Base-by-base conservation (phyloP, 164 flowering plant genomes). In the Umbilicus rupestris region DNA sequence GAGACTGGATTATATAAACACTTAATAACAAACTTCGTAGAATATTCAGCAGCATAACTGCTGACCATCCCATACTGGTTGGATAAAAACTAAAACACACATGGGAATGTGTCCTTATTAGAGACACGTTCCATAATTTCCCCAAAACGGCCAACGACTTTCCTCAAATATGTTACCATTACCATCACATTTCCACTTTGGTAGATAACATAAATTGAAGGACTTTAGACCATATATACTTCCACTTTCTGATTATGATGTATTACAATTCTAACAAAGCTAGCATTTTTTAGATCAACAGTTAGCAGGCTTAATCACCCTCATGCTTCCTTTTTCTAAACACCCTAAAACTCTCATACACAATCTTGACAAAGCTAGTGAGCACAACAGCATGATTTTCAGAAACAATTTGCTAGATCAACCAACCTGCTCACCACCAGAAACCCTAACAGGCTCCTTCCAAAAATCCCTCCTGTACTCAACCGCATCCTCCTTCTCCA, bases 401-500 rank as follows among this genome's bases (percentile, higher is more conserved):
- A 26, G 64, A 35, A 58, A 39, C 7, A 39, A 12, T 59, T 30
- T 19, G 22, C 10, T 19, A 19, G 39, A n/a, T 15, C 33, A 42
- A 39, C 69, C 16, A 74, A 93, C 98, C 98, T 94, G 71, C 24
- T 84, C 89, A 52, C 39, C 72, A n/a, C 95, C 95, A 68, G 79
- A 52, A 63, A 94, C 87, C 70, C 73, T 71, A 55, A 94, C 67
- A 1, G 98, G 98, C 49, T 89, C 80, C 69, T 75, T 82, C 20
- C 28, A 41, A 71, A 91, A 94, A 77, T 91, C 92, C 75, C 98
- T 89, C 47, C 84, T 75, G 68, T 87, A 86, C 30, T 58, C 68
- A n/a, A 89, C 82, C 14, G 81, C 74, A 45, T 94, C 99, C 73
- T 78, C 84, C 65, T 64, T 84, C 80, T 83, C 94, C 79, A 91